phyloP scores from a whole-genome alignment of 805 yeast species.

The Suhomyces vadensis region DNA sequence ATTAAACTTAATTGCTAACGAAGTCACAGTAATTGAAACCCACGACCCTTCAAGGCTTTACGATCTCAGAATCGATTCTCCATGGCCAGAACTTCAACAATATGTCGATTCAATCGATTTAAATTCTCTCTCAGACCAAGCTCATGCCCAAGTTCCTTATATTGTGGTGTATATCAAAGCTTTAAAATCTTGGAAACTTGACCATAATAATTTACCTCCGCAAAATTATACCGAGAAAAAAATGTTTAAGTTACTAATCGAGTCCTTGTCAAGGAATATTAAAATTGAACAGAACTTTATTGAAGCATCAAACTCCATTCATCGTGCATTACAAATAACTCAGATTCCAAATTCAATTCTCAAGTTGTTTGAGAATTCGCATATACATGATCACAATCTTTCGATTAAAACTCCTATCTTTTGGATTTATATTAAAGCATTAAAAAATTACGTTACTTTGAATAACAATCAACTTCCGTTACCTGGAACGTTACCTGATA shows the following conservation, averaged over 20 bases:
- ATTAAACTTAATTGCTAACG: slow-evolving; percentile 51
- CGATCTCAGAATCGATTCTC: slow-evolving; percentile 65
- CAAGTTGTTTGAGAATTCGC: slow-evolving; percentile 23
- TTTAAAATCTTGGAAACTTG: slow-evolving; percentile 41
- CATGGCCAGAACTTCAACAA: slow-evolving; percentile 68
- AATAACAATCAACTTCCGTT: slow-evolving; percentile 57
- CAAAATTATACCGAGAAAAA: slow-evolving; percentile 41
- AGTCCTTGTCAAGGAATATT: slow-evolving; percentile 43
- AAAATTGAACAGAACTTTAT: slow-evolving; percentile 51
- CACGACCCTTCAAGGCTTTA: slow-evolving; percentile 61
- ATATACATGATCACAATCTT: slow-evolving; percentile 18
- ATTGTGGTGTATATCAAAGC: slow-evolving; percentile 61
- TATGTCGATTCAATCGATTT: slow-evolving; percentile 55
- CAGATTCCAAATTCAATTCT: slow-evolving; percentile 31
- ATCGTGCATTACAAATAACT: slow-evolving; percentile 39
- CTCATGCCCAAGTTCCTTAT: slow-evolving; percentile 67
- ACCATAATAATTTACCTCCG: slow-evolving; percentile 33
- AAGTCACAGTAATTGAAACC: slow-evolving; percentile 71
- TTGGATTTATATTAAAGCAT: slow-evolving; percentile 63
- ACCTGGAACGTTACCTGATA: slow-evolving; percentile 79
- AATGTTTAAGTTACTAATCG: slow-evolving; percentile 39
- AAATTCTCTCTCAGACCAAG: slow-evolving; percentile 42
- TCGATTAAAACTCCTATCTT: slow-evolving; percentile 37
- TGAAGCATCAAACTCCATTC: slow-evolving; percentile 38
- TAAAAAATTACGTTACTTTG: slow-evolving; percentile 47